Percentiles rank a stretch among this genome's conserved stretches.
Evolutionary conservation across 139 green algal species (phyloP).

Genomic region (Chlamydomonas sp.): DNA sequence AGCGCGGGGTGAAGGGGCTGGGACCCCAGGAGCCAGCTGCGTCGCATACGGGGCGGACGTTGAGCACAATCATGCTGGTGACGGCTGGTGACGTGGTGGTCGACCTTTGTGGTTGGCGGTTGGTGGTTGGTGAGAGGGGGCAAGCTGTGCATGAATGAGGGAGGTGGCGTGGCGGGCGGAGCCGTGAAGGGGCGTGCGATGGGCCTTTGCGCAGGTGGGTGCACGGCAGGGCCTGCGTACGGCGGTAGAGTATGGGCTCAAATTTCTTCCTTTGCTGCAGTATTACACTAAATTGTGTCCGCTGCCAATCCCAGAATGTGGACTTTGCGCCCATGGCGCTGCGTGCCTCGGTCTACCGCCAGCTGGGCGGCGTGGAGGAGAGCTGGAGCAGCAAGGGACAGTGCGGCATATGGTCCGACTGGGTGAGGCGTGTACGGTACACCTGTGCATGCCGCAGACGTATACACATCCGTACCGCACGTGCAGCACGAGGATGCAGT

Average conservation of each 20-base stretch:
- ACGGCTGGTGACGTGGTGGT: no score
- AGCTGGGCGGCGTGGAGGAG: conserved; percentile 29
- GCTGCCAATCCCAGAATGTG: neutral
- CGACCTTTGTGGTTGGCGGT: no score
- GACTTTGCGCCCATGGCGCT: conserved; percentile 33
- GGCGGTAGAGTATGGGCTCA: neutral
- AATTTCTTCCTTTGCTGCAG: neutral
- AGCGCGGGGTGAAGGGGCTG: no score
- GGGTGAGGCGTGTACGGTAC: neutral
- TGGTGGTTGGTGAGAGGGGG: no score
- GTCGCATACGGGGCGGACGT: no score
- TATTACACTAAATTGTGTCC: neutral
- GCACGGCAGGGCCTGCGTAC: neutral
- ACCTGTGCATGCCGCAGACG: no score
- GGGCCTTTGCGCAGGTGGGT: conserved; percentile 19
- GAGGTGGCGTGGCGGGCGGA: neutral
- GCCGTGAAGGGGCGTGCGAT: neutral
- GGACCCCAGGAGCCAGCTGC: no score
- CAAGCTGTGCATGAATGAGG: no score
- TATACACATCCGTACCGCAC: no score
- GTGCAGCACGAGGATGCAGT: no score
- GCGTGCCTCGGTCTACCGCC: conserved; percentile 1
- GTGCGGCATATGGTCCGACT: conserved; percentile 38
- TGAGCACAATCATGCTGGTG: no score
- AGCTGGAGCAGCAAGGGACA: neutral